Evolutionary conservation across 148 eudicot species (phyloP).

Genomic region (Chenopodium suecicum): DNA sequence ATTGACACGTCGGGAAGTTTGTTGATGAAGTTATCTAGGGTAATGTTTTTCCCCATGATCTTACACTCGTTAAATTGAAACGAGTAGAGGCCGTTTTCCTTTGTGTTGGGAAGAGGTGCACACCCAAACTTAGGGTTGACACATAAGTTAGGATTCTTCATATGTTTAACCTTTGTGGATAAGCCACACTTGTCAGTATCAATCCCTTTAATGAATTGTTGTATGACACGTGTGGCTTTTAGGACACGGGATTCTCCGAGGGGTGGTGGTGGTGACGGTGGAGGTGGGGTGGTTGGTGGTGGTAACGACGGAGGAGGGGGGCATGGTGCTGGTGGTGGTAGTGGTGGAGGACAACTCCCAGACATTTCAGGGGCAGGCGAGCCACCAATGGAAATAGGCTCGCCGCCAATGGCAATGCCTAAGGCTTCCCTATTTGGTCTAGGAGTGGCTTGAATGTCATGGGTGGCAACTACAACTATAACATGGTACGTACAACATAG

Average conservation of each 20-base stretch:
- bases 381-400: conserved; percentile 6
- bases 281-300: neutral
- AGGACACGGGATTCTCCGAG: neutral
- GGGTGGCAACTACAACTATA: neutral
- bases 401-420: conserved; percentile 14
- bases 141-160: conserved; percentile 25
- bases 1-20: conserved; percentile 25
- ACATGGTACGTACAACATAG: conserved; percentile 7
- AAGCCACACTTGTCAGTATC: conserved; percentile 21
- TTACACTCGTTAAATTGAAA: conserved; percentile 31
- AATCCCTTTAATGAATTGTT: conserved; percentile 11
- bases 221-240: neutral
- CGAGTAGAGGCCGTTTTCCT: neutral
- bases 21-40: conserved; percentile 20
- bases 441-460: neutral
- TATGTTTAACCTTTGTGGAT: neutral
- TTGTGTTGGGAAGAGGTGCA: neutral
- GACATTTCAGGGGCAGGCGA: conserved; percentile 7
- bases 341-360: conserved; percentile 16
- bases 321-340: conserved; percentile 23
- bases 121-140: conserved; percentile 32
- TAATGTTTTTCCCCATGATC: conserved; percentile 22
- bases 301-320: neutral
- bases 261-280: neutral
- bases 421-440: conserved; percentile 22